Percentiles rank a stretch among this genome's conserved stretches.
These are phyloP conservation scores for Citrullus colocynthis DNA, from an alignment of 306 rosid genomes.

Conservation along the genomic window DNA sequence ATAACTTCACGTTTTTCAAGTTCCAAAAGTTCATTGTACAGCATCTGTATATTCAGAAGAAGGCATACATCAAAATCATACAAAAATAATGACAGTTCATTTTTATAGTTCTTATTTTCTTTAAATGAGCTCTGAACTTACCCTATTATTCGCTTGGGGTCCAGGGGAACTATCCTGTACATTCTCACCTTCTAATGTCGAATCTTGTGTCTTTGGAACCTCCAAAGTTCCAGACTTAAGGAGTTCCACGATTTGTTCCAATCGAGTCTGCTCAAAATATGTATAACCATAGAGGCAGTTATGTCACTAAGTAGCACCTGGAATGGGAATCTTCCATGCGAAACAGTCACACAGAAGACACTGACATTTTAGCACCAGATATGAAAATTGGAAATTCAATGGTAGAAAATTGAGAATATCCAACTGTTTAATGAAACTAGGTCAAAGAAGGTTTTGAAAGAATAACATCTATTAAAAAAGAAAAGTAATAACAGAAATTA, in stretches of 20 bases:
- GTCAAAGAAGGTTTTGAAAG: background rate
- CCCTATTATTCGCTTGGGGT: slow-evolving; percentile 38
- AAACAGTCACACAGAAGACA: slow-evolving; percentile 33
- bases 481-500: background rate
- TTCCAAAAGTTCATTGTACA: slow-evolving; percentile 51
- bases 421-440: background rate
- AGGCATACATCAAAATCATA: slow-evolving; percentile 5
- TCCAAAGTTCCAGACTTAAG: slow-evolving; percentile 41
- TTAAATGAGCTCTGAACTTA: slow-evolving; percentile 11
- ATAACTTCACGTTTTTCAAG: slow-evolving; percentile 73
- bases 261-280: slow-evolving; percentile 63
- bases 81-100: background rate
- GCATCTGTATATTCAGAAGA: slow-evolving; percentile 16
- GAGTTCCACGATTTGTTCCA: slow-evolving; percentile 66
- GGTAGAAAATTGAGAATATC: slow-evolving; percentile 16
- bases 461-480: background rate
- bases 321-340: slow-evolving; percentile 26
- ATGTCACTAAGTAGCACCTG: slow-evolving; percentile 46
- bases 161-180: slow-evolving; percentile 18
- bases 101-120: background rate
- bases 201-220: slow-evolving; percentile 20
- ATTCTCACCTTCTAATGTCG: slow-evolving; percentile 19
- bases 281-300: slow-evolving; percentile 43
- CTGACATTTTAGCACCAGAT: slow-evolving; percentile 22
- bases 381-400: slow-evolving; percentile 17